Base-by-base conservation (phyloP, 345 rosid genomes). In the Gynandropsis gynandra region DNA sequence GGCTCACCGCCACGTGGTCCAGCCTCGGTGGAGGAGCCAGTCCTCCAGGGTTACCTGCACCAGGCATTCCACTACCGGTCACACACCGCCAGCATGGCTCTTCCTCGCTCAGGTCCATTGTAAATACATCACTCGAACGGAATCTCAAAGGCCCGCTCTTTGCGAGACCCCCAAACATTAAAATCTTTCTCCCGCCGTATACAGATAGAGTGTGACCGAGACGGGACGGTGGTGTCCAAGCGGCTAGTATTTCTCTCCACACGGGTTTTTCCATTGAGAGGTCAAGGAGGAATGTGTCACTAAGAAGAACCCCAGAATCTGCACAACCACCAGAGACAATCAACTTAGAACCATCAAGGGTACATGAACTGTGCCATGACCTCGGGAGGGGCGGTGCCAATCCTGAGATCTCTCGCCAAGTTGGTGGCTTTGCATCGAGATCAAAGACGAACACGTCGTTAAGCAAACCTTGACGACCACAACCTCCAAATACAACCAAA, bases 341-440 rank as follows among this genome's bases (percentile, higher is more conserved):
- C 67, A 87, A 63, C 63, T 83, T 87, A 52, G 83, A 81, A 41
- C 96, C 96, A 46, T 87, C 96, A 17, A 87, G 89, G 24, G 96
- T 87, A 75, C 96, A 87, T 33, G 96, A 87, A 63, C 94, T 87
- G 61, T 87, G 90, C 96, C 96, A 87, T 37, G 94, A 81, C 61
- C 96, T 72, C 19, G 94, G 94, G 47, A 87, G 77, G 13, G 90
- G 94, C 4, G 94, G 96, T 1, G 96, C 94, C 65, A 84, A 61
- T 37, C 94, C 90, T 8, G 88, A 81, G 43, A 87, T 80, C 69
- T 84, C 96, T 16, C 87, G 84, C 96, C 96, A 84, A 16, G 83
- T 75, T 17, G 87, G 96, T 49, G 83, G 81, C 70, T 80, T 84
- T 17, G 88, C 88, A 65, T 84, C 94, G 73, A 88, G 75, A 68